phyloP scores from a whole-genome alignment of 768 basidiomycete genomes.

The Leucocoprinus birnbaumii region DNA sequence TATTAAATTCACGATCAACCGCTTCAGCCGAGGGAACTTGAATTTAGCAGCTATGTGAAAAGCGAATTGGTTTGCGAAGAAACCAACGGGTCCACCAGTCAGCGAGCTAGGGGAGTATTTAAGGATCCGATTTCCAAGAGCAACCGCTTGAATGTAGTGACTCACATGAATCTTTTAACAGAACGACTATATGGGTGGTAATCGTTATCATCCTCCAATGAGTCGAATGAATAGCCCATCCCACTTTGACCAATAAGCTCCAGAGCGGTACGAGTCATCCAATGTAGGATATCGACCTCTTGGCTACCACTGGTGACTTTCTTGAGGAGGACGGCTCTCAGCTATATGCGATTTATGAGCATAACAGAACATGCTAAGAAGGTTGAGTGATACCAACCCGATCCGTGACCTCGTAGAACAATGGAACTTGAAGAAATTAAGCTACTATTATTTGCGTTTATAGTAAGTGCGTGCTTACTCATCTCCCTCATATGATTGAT shows the following conservation, averaged over 20 bases:
- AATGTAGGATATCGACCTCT: conserved; percentile 21
- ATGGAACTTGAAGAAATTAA: not conserved
- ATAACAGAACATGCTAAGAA: not conserved
- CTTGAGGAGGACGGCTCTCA: conserved; percentile 20
- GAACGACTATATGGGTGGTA: conserved; percentile 25
- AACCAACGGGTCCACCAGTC: conserved; percentile 9
- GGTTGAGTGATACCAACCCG: conserved; percentile 15
- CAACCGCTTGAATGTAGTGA: not conserved
- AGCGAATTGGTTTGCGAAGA: conserved; percentile 13
- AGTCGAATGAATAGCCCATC: conserved; percentile 30
- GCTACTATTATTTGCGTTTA: not conserved
- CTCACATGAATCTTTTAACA: conserved; percentile 25
- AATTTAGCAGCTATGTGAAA: conserved; percentile 15
- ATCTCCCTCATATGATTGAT: conserved; percentile 35
- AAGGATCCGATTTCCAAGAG: not conserved
- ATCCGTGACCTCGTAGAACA: conserved; percentile 22
- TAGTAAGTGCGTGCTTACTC: conserved; percentile 14
- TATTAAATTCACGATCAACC: conserved; percentile 26
- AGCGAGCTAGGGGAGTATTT: conserved; percentile 5
- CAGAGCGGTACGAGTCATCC: conserved; percentile 27
- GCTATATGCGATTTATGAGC: conserved; percentile 15
- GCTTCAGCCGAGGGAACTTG: conserved; percentile 22
- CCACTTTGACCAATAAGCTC: conserved; percentile 30
- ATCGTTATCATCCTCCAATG: conserved; percentile 21
- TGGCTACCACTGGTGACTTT: conserved; percentile 25